Conservation (phyloP, 257 asterid genomes). For the Anisodus tanguticus region DNA sequence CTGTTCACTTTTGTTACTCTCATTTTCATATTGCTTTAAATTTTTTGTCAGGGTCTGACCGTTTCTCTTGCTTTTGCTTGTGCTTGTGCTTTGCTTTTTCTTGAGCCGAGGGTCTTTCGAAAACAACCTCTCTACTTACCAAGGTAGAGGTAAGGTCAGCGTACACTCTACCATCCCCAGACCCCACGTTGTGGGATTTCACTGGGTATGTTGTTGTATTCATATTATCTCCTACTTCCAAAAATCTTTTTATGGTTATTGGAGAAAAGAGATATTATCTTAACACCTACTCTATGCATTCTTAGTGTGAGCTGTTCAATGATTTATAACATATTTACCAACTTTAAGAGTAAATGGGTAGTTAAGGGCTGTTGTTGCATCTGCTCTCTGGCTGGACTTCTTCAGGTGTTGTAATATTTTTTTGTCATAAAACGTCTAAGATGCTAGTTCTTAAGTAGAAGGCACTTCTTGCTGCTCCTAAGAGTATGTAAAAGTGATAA, state of each 20-base stretch:
- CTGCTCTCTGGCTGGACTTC: neutral
- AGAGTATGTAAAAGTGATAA: conserved; percentile 9
- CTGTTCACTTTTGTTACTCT: no score
- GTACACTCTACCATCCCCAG: no score
- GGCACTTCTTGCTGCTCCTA: neutral
- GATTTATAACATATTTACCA: neutral
- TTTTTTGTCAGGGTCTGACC: no score
- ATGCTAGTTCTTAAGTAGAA: conserved; percentile 11
- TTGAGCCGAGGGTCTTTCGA: no score
- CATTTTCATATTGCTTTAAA: no score
- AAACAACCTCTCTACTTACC: no score
- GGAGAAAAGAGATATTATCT: neutral
- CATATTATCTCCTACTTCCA: neutral
- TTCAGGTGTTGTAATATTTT: neutral
- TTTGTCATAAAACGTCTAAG: neutral
- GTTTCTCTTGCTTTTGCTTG: no score
- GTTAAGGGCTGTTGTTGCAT: neutral
- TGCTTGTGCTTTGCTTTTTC: no score
- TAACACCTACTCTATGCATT: neutral
- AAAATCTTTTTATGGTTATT: neutral
- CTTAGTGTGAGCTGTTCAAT: neutral
- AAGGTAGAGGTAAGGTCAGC: no score
- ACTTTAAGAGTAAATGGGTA: neutral
- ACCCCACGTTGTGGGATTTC: no score
- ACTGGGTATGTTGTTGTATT: no score